Conservation (phyloP, 225 moss, liverwort and hornwort species). For the Polytrichum commune region DNA sequence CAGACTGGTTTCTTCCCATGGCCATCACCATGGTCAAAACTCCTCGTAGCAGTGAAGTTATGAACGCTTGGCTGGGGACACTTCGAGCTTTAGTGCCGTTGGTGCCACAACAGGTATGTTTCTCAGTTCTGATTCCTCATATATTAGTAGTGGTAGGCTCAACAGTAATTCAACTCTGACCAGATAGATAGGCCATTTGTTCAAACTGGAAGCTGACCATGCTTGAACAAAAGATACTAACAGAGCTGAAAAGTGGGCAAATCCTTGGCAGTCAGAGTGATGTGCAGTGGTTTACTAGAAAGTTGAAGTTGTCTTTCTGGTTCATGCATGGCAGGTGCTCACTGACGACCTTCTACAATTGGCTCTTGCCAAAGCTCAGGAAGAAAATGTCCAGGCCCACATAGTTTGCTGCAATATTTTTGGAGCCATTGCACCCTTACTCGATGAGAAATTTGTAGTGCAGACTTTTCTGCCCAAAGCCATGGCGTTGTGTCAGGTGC, state of each 20-base stretch:
- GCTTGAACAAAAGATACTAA: too few species aligned
- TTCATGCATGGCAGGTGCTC: constrained; percentile 45
- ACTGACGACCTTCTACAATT: constrained; percentile 69
- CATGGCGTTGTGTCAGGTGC: constrained; percentile 94
- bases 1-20: constrained; percentile 68
- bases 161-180: too few species aligned
- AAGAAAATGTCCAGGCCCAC: constrained; percentile 80
- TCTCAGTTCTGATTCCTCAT: background rate
- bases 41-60: constrained; percentile 68
- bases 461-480: constrained; percentile 72
- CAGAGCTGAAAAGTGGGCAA: too few species aligned
- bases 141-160: too few species aligned
- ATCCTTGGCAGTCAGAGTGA: too few species aligned
- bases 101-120: constrained; percentile 66
- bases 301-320: too few species aligned
- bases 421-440: constrained; percentile 85
- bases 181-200: too few species aligned
- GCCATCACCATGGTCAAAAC: constrained; percentile 67
- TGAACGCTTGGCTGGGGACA: constrained; percentile 67
- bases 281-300: too few species aligned
- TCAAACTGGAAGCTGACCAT: too few species aligned
- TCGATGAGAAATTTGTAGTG: constrained; percentile 66
- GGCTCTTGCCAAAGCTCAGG: constrained; percentile 85
- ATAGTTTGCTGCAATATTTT: constrained; percentile 76
- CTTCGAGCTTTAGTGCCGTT: constrained; percentile 64